Evolutionary conservation across 2,329 filamentous ascomycete genomes (phyloP).

Genomic region (Pseudophaeomoniella oleicola): DNA sequence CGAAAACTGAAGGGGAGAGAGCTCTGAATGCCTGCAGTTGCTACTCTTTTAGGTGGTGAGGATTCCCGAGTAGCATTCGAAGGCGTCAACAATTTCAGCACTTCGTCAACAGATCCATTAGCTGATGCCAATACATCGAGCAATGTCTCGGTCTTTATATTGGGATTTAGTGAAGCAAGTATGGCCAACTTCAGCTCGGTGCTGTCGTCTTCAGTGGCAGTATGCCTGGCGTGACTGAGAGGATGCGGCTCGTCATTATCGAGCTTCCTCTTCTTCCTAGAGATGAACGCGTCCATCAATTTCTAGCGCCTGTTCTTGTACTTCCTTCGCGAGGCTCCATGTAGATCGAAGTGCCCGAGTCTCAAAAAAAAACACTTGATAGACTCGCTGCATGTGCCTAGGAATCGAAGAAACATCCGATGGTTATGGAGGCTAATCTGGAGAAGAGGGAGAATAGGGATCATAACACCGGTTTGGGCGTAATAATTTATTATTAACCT

Average conservation of each 20-base stretch:
- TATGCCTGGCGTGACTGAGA: not conserved
- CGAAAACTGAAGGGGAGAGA: slow-evolving; percentile 41
- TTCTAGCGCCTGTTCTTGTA: no score
- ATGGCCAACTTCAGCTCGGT: slow-evolving; percentile 85
- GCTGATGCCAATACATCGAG: slow-evolving; percentile 67
- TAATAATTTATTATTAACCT: no score
- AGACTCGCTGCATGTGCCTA: no score
- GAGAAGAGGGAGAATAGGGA: slow-evolving; percentile 2
- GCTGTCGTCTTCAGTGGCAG: slow-evolving; percentile 48
- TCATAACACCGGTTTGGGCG: no score
- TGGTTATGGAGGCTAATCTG: slow-evolving; percentile 2
- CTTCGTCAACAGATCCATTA: slow-evolving; percentile 58
- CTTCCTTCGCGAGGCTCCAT: no score
- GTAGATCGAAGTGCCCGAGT: no score
- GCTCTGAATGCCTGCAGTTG: slow-evolving; percentile 42
- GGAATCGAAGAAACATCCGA: no score
- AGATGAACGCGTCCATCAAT: slow-evolving; percentile 26
- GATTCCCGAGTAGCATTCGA: slow-evolving; percentile 4
- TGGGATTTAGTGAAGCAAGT: slow-evolving; percentile 60
- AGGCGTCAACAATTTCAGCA: slow-evolving; percentile 40
- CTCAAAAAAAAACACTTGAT: no score
- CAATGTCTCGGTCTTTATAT: slow-evolving; percentile 48
- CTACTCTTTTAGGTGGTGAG: slow-evolving; percentile 13
- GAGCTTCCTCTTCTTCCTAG: slow-evolving; percentile 18
- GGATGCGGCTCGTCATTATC: not conserved